Evolutionary conservation across 495 filamentous ascomycete species (phyloP).

Genomic region (Daldinia vernicosa): DNA sequence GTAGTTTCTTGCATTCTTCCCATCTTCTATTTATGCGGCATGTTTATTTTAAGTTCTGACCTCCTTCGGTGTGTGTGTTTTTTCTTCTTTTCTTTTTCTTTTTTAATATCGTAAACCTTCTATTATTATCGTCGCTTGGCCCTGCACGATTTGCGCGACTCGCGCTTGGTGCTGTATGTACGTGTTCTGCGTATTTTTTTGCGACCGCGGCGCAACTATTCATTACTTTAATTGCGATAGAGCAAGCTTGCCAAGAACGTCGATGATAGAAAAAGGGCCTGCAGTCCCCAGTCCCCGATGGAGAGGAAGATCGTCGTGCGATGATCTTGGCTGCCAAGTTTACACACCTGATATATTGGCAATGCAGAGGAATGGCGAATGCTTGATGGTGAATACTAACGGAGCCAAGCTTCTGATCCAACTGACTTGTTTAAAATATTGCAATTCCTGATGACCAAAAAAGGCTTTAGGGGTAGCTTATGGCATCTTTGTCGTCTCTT

Average conservation of each 20-base stretch:
- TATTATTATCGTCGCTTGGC: conserved; percentile 30
- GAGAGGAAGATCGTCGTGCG: conserved; percentile 30
- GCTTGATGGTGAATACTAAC: conserved; percentile 12
- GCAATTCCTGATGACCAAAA: conserved; percentile 20
- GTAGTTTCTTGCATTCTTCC: conserved; percentile 4
- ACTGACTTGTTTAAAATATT: conserved; percentile 49
- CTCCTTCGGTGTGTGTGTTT: conserved; percentile 38
- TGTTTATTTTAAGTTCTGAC: conserved; percentile 30
- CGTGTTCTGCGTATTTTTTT: neutral
- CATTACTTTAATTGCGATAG: conserved; percentile 21
- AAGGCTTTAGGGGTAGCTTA: conserved; percentile 7
- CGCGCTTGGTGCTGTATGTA: neutral
- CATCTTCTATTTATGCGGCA: neutral
- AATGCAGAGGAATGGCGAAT: conserved; percentile 25
- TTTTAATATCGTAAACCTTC: conserved; percentile 17
- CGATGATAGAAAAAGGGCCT: conserved; percentile 26
- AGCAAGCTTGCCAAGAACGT: conserved; percentile 27
- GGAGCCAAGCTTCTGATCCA: conserved; percentile 34
- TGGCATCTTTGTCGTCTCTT: conserved; percentile 35
- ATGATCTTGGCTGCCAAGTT: conserved; percentile 17
- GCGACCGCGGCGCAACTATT: neutral
- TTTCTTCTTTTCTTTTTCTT: too few species aligned
- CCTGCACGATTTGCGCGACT: conserved; percentile 5
- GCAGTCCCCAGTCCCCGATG: conserved; percentile 2
- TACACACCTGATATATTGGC: conserved; percentile 3